phyloP scores from a whole-genome alignment of 768 basidiomycete species.

The Serendipita sp. region DNA sequence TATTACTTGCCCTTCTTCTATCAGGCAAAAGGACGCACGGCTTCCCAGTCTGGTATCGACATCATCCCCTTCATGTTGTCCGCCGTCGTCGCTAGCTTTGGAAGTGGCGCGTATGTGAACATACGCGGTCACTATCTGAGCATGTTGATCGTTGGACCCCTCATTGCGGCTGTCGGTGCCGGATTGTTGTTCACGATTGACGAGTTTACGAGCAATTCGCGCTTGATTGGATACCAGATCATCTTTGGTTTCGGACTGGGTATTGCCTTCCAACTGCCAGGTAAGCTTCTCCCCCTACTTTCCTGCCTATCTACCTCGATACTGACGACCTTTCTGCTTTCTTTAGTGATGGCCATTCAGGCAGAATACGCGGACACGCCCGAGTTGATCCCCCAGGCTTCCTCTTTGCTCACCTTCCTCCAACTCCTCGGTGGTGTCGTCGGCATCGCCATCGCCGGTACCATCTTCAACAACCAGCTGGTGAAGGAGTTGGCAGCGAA shows the following conservation, averaged over 20 bases:
- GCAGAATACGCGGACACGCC: constrained; percentile 21
- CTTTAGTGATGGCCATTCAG: constrained; percentile 25
- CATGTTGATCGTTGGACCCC: constrained; percentile 23
- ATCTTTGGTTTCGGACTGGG: constrained; percentile 24
- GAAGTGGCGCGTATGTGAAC: constrained; percentile 20
- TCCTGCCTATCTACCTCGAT: background rate
- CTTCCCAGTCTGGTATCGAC: constrained; percentile 20
- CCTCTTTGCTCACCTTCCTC: constrained; percentile 22
- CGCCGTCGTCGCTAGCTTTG: constrained; percentile 14
- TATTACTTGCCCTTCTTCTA: constrained; percentile 11
- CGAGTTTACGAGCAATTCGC: constrained; percentile 14
- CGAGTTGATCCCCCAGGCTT: constrained; percentile 22
- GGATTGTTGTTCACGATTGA: constrained; percentile 25
- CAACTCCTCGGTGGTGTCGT: constrained; percentile 18
- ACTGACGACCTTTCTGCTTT: constrained; percentile 10
- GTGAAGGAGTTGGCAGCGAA: constrained; percentile 17
- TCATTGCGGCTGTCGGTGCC: constrained; percentile 20
- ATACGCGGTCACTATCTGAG: constrained; percentile 22
- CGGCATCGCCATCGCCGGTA: constrained; percentile 15
- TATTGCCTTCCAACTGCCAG: constrained; percentile 7
- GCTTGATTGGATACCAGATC: constrained; percentile 24
- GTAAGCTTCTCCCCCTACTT: constrained; percentile 15
- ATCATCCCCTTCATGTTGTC: constrained; percentile 22
- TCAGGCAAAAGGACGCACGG: constrained; percentile 21
- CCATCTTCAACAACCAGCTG: constrained; percentile 19